These are phyloP conservation scores for Globisporangium barbulae DNA, from an alignment of 352 stramenopile species.

Conservation along the genomic window DNA sequence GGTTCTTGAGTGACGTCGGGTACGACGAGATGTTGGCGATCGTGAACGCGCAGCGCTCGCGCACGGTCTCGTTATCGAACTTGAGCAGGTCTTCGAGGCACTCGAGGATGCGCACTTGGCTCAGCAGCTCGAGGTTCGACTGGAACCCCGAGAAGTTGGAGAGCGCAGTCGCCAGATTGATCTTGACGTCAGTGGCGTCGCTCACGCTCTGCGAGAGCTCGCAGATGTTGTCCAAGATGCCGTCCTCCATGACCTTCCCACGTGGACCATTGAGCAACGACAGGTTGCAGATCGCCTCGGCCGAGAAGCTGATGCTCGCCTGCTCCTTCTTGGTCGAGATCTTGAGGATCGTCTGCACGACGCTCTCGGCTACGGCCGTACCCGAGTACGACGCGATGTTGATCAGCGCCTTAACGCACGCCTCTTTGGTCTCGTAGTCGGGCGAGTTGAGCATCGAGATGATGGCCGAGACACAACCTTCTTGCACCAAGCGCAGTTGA, in stretches of 20 bases:
- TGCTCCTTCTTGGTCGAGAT: slow-evolving; percentile 68
- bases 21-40: slow-evolving; percentile 78
- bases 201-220: slow-evolving; percentile 44
- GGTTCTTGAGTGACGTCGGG: slow-evolving; percentile 53
- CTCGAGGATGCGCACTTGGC: slow-evolving; percentile 63
- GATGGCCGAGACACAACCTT: slow-evolving; percentile 80
- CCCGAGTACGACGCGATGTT: slow-evolving; percentile 77
- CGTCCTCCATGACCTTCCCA: slow-evolving; percentile 75
- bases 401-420: slow-evolving; percentile 82
- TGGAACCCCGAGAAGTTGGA: slow-evolving; percentile 76
- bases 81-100: slow-evolving; percentile 77
- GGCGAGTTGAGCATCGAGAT: slow-evolving; percentile 82
- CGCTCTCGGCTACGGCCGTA: slow-evolving; percentile 57
- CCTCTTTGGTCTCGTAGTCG: slow-evolving; percentile 78
- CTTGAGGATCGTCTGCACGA: slow-evolving; percentile 77
- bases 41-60: slow-evolving; percentile 65
- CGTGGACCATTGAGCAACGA: slow-evolving; percentile 65
- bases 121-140: slow-evolving; percentile 66
- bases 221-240: slow-evolving; percentile 74
- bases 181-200: slow-evolving; percentile 41
- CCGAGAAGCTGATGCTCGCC: slow-evolving; percentile 50
- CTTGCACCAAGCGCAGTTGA: slow-evolving; percentile 70
- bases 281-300: slow-evolving; percentile 75
- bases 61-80: slow-evolving; percentile 58
- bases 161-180: slow-evolving; percentile 63